Evolutionary conservation across 2,329 filamentous ascomycete species (phyloP), one percentile per base, ranked within the genome.

Genomic region (Fusarium dimerum): DNA sequence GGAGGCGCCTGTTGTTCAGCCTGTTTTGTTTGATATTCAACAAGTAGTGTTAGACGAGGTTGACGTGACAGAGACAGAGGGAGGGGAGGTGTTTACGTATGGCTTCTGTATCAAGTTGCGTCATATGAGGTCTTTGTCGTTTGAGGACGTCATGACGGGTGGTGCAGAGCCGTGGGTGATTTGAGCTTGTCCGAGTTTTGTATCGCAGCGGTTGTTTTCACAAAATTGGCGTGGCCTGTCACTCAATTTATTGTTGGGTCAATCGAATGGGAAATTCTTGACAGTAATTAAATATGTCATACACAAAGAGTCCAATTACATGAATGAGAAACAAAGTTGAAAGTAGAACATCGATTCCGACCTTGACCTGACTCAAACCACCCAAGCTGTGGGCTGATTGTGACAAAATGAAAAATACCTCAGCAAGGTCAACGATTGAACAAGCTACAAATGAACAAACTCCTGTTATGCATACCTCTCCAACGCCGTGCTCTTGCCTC

Each of bases 381-480:
- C 20, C 20, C 20, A 26, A 26, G 20, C 20, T 26, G 20, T 26
- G 20, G 20, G 20, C 20, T 26, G 20, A 26, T 5, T 26, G 20
- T 26, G 20, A 26, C 20, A 26, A 26, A 26, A 26, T 26, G 7
- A 7, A 26, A 26, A 26, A 5, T 7, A 26, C 20, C 32, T 36
- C 32, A 9, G 11, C 32, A 10, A 12, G 32, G 32, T 36, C 32
- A 36, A 36, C 32, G 9, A 36, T 52, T 15, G 45, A 50, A 41
- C 40, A 47, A 16, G 50, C 59, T 46, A 46, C 32, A 43, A 56
- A 44, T 45, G 54, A 48, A 41, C 48, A 26, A 47, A 64, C 59
- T 56, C 59, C 52, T 54, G 60, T 51, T 56, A 63, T 63, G 60
- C 54, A 56, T 65, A 17, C 49, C 40, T 54, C 56, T 40, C 57